A percentile compares a stretch with the other conserved stretches of the same genome.
Evolutionary conservation across 2,329 filamentous ascomycete species (phyloP).

Genomic region (Fusarium redolens): DNA sequence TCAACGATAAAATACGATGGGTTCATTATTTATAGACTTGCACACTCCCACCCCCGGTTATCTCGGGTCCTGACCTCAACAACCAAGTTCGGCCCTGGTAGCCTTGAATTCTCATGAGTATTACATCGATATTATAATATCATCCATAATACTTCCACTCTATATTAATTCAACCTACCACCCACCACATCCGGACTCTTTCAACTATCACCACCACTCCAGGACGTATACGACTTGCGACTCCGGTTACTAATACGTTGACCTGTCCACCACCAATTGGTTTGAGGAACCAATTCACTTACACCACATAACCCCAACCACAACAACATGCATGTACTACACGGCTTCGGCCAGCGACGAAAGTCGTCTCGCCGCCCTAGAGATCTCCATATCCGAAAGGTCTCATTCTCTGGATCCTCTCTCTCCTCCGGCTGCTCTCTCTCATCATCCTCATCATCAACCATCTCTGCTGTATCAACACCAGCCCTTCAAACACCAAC

Average conservation of each 20-base stretch:
- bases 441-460: slow-evolving; percentile 49
- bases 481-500: slow-evolving; percentile 40
- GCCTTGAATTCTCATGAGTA: slow-evolving; percentile 22
- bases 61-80: slow-evolving; percentile 3
- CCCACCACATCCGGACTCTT: background rate
- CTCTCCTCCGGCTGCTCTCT: slow-evolving; percentile 53
- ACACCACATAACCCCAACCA: background rate
- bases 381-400: slow-evolving; percentile 55
- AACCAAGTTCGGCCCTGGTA: slow-evolving; percentile 27
- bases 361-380: slow-evolving; percentile 50
- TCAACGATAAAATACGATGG: slow-evolving; percentile 26
- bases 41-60: slow-evolving; percentile 30
- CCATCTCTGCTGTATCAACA: slow-evolving; percentile 38
- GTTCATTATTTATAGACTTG: slow-evolving; percentile 40
- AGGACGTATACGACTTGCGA: slow-evolving; percentile 10
- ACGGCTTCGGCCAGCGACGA: slow-evolving; percentile 52
- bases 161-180: slow-evolving; percentile 17
- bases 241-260: background rate
- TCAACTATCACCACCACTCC: background rate
- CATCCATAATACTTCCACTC: slow-evolving; percentile 5
- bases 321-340: slow-evolving; percentile 52
- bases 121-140: slow-evolving; percentile 31
- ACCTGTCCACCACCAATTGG: background rate
- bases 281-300: background rate
- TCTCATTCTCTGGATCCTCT: slow-evolving; percentile 55